Evolutionary conservation across 192 early-diverging fungal species (phyloP), one percentile per base, ranked within the genome.

Genomic region (Coemansia sp.): DNA sequence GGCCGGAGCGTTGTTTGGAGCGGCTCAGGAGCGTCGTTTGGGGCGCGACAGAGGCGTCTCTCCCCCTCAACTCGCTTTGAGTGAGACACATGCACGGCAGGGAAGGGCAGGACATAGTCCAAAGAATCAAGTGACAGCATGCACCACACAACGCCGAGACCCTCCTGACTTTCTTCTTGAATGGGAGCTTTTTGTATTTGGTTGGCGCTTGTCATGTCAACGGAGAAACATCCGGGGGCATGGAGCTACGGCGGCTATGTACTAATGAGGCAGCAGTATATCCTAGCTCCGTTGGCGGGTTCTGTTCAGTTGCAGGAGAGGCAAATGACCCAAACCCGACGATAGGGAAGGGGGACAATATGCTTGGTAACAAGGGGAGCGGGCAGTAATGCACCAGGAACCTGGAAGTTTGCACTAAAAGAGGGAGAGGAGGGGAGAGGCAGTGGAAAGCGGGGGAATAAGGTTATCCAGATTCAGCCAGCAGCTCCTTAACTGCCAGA

Each of bases 71-170:
- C 49, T 24, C 49, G 7, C 21, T 3, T 11, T 7, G 23, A 52
- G 20, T 20, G 49, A 1, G 21, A 8, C 49, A 8, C 49, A 52
- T 21, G 49, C 49, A 52, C 6, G 49, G 49, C 49, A 52, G 49
- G 18, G 18, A 48, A 1, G 46, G 18, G 53, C 53, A 56, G 33
- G 14, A 18, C 33, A 4, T 7, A 58, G 56, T 58, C 16, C 33
- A 58, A 58, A 3, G 26, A 58, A 58, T 58, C 56, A 58, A 35
- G 56, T 58, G 30, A 58, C 35, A 20, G 7, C 18, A 58, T 58
- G 26, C 56, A 18, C 12, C 33, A 15, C 5, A 16, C 4, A 41
- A 41, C 39, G 39, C 39, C 12, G 39, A 34, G 35, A 11, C 16
- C 33, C 56, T 7, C 18, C 26, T 58, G 26, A 58, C 56, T 24